Conservation (phyloP, 495 filamentous ascomycete genomes). For the Penicillium angulare region DNA sequence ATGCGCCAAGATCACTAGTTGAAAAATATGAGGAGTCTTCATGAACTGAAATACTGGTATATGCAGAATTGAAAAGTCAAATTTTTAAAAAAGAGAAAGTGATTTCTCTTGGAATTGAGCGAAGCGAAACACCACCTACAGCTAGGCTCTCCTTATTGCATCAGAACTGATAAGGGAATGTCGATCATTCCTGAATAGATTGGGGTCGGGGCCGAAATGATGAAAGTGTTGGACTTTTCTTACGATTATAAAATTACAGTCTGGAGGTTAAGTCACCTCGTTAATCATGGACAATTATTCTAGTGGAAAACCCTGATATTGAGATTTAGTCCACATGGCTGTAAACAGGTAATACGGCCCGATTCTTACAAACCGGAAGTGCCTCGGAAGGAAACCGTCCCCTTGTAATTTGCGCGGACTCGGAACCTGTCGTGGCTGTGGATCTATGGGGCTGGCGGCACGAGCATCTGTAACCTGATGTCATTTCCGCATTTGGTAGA, state of each 20-base stretch:
- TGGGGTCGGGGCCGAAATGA: neutral
- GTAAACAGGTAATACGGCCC: too few relatives aligned
- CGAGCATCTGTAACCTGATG: slow-evolving; percentile 2
- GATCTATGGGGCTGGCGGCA: too few relatives aligned
- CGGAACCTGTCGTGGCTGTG: neutral
- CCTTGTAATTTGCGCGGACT: neutral
- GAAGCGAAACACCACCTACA: too few relatives aligned
- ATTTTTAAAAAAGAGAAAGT: neutral
- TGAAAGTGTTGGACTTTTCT: too few relatives aligned
- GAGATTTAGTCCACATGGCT: too few relatives aligned
- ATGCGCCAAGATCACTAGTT: slow-evolving; percentile 11
- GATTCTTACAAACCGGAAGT: too few relatives aligned
- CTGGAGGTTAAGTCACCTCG: too few relatives aligned
- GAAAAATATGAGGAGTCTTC: neutral
- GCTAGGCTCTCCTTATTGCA: neutral
- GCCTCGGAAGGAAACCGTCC: neutral
- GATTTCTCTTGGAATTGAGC: too few relatives aligned
- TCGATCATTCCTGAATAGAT: neutral
- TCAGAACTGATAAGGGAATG: neutral
- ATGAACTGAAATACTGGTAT: neutral
- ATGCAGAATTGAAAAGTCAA: neutral
- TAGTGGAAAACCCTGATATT: too few relatives aligned
- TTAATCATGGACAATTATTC: too few relatives aligned
- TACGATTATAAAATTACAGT: too few relatives aligned
- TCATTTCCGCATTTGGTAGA: too few relatives aligned